Evolutionary conservation across 306 rosid species (phyloP).

Genomic region (Inga leiocalycina): DNA sequence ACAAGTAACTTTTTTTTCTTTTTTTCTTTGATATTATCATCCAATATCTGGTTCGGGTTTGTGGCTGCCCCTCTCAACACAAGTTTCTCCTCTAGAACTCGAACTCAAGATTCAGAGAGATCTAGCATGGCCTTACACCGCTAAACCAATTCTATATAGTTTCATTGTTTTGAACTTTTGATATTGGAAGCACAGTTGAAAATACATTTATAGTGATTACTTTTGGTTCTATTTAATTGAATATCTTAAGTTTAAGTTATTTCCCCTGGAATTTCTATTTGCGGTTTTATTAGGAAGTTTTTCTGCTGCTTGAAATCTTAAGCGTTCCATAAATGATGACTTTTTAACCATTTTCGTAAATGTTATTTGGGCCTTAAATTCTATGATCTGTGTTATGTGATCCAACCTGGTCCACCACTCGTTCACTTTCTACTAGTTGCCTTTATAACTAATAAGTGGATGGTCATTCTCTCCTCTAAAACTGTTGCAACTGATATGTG

Average conservation of each 20-base stretch:
- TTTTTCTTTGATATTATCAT: too few species aligned
- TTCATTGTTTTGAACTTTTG: conserved; percentile 19
- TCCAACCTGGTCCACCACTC: background rate
- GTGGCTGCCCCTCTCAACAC: too few species aligned
- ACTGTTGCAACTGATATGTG: background rate
- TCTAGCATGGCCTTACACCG: too few species aligned
- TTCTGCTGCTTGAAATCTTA: background rate
- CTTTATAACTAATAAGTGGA: background rate
- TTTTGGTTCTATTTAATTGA: conserved; percentile 21
- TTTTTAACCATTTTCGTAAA: background rate
- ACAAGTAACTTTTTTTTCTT: conserved; percentile 61
- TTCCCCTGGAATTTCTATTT: conserved; percentile 11
- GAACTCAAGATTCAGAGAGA: too few species aligned
- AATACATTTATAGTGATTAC: conserved; percentile 21
- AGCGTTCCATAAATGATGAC: background rate
- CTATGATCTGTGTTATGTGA: background rate
- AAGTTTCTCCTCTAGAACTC: too few species aligned
- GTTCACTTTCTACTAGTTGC: conserved; percentile 8
- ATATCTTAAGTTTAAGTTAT: conserved; percentile 3
- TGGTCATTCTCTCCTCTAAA: background rate
- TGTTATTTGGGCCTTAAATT: background rate
- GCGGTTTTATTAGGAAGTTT: background rate
- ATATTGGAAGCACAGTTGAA: conserved; percentile 27
- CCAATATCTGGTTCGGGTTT: too few species aligned
- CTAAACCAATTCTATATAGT: background rate